phyloP scores from a whole-genome alignment of 129 eudicot genomes.

The Pulicaria dysenterica region DNA sequence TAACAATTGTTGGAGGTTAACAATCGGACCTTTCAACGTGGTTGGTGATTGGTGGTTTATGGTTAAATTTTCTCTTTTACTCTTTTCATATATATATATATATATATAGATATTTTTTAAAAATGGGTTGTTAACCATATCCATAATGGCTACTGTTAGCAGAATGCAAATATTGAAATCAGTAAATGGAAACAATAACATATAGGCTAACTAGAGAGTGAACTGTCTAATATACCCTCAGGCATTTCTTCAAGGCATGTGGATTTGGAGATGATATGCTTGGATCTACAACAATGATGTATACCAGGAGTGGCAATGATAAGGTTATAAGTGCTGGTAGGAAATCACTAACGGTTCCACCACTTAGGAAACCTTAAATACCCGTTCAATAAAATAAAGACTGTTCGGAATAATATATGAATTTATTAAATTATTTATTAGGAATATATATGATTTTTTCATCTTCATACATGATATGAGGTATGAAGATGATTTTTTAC shows the following conservation, averaged over 20 bases:
- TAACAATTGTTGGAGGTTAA: neutral
- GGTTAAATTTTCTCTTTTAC: too few relatives aligned
- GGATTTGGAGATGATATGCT: slow-evolving; percentile 87
- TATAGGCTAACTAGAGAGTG: neutral
- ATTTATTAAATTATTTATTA: neutral
- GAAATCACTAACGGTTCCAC: slow-evolving; percentile 66
- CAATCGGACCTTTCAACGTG: too few relatives aligned
- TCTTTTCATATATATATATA: neutral
- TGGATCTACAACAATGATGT: slow-evolving; percentile 97
- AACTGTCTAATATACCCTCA: slow-evolving; percentile 37
- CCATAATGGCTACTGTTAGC: too few relatives aligned
- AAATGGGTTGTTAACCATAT: neutral
- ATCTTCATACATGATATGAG: neutral
- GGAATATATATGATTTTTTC: neutral
- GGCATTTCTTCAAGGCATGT: slow-evolving; percentile 80
- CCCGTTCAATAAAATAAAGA: slow-evolving; percentile 9
- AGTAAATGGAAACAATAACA: neutral
- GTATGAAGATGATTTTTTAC: neutral
- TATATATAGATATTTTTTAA: too few relatives aligned
- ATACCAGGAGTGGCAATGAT: slow-evolving; percentile 45
- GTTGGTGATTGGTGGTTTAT: too few relatives aligned
- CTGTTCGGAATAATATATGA: neutral
- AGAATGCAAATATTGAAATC: neutral
- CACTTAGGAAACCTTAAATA: slow-evolving; percentile 39
- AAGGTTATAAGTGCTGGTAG: slow-evolving; percentile 61